Conservation (phyloP, 352 stramenopile genomes). For the Globisporangium iwayamae region DNA sequence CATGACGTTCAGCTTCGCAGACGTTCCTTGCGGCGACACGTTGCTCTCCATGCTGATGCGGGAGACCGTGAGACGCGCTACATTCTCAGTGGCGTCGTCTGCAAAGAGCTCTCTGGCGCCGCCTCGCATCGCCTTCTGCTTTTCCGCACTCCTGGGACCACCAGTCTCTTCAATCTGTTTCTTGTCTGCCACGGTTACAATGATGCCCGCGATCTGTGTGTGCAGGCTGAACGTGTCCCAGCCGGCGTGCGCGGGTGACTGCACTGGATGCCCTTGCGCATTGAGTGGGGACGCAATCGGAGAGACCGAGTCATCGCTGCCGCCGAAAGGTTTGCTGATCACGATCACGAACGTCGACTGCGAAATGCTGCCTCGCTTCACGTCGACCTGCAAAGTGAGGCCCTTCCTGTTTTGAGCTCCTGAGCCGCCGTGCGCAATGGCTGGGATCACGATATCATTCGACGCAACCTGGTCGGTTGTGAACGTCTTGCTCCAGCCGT, state of each 20-base stretch:
- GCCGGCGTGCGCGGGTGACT: neutral
- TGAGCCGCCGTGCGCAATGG: constrained; percentile 24
- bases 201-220: constrained; percentile 63
- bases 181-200: constrained; percentile 70
- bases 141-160: constrained; percentile 12
- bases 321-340: constrained; percentile 38
- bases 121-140: neutral
- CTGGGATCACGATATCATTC: constrained; percentile 48
- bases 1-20: constrained; percentile 66
- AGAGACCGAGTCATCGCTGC: constrained; percentile 12
- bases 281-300: constrained; percentile 1
- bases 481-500: constrained; percentile 63
- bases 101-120: neutral
- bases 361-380: constrained; percentile 74
- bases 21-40: constrained; percentile 35
- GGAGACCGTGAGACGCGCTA: constrained; percentile 66
- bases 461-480: constrained; percentile 45
- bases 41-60: constrained; percentile 56
- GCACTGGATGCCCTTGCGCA: neutral
- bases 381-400: constrained; percentile 43
- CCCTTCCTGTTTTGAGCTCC: constrained; percentile 12
- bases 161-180: constrained; percentile 24
- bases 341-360: constrained; percentile 70
- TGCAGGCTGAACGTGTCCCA: constrained; percentile 71
- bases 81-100: constrained; percentile 28